Base-by-base conservation (phyloP, 2,329 filamentous ascomycete genomes). In the Beauveria australis region DNA sequence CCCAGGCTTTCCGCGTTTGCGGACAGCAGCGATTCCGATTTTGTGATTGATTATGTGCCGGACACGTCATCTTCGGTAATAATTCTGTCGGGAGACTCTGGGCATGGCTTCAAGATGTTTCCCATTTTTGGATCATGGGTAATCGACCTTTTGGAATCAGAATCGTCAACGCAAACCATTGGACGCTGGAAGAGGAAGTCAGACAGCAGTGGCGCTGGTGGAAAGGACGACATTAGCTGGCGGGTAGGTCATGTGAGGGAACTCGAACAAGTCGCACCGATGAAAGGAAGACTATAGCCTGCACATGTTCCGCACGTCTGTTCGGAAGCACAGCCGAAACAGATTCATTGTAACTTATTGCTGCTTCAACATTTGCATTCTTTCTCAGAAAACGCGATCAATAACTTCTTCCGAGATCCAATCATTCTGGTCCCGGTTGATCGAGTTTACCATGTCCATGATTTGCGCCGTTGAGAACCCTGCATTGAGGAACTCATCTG, bases 101-200 rank as follows among this genome's bases (percentile, higher is more conserved):
- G 83, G 0, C 83, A 87, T 66, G 81, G 79, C 0, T 85, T 85
- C 69, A 86, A 86, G 70, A 84, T 86, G 80, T 75, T 86, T 53
- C 83, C 82, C 0, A 75, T 84, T 30, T 72, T 53, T 26, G 51
- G 51, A 9, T 43, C 40, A 7, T 43, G 40, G 40, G 40, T 43
- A n/a, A 3, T 18, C 3, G 40, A 43, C 18, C 40, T 43, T n/a
- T n/a, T 43, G 40, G 18, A 43, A n/a, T 43, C 40, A n/a, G 40
- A 43, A 1, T 43, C 40, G 16, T 18, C n/a, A 1, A n/a, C 6
- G 7, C 40, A 43, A n/a, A 43, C 40, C 18, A 9, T 43, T 0
- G 40, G 40, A 18, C 40, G 40, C 40, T 43, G 40, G 40, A 43
- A 43, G 6, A n/a, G 40, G 40, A 43, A 43, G 40, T 1, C 16